phyloP scores from a whole-genome alignment of 108 stramenopile species.

The Discostella pseudostelligera region DNA sequence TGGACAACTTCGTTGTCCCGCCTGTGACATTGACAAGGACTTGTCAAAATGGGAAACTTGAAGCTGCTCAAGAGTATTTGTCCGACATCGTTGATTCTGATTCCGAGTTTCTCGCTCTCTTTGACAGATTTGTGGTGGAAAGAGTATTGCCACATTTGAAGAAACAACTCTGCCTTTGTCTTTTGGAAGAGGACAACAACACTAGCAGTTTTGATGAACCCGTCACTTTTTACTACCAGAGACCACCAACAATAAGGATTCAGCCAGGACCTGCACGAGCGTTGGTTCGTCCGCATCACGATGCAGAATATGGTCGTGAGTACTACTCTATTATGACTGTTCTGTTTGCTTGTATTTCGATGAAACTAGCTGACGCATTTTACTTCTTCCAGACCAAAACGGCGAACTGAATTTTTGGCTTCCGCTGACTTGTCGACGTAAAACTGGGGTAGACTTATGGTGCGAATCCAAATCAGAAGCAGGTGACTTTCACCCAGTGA shows the following conservation, averaged over 20 bases:
- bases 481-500: slow-evolving; percentile 76
- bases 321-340: not conserved
- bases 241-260: slow-evolving; percentile 84
- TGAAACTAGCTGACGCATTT: not conserved
- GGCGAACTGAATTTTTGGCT: slow-evolving; percentile 92
- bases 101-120: slow-evolving; percentile 59
- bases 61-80: slow-evolving; percentile 74
- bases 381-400: slow-evolving; percentile 55
- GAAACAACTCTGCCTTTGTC: slow-evolving; percentile 42
- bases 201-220: slow-evolving; percentile 9
- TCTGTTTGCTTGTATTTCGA: not conserved
- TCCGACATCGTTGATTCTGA: slow-evolving; percentile 63
- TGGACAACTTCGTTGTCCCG: slow-evolving; percentile 79
- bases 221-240: slow-evolving; percentile 77
- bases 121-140: slow-evolving; percentile 70
- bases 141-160: slow-evolving; percentile 70
- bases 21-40: slow-evolving; percentile 53
- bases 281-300: slow-evolving; percentile 75
- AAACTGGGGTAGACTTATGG: slow-evolving; percentile 77
- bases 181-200: slow-evolving; percentile 8
- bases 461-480: slow-evolving; percentile 52
- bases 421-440: slow-evolving; percentile 62
- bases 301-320: slow-evolving; percentile 80
- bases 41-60: slow-evolving; percentile 65
- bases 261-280: slow-evolving; percentile 86